phyloP scores from a whole-genome alignment of 371 early-diverging fungal species.

The Rhizopus sp. region DNA sequence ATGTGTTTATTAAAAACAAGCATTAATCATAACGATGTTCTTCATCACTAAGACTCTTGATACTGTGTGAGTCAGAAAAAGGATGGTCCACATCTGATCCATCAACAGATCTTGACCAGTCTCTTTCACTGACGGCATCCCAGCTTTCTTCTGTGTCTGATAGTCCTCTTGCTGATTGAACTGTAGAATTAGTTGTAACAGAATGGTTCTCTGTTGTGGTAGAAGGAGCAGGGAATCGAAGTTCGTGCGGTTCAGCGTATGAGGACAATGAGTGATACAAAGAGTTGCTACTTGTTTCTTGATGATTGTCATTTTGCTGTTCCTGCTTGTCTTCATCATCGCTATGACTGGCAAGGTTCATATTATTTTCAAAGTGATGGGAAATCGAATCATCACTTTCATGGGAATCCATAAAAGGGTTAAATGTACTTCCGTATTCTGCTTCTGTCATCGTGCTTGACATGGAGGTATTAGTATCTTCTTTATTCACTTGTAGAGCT shows the following conservation, averaged over 20 bases:
- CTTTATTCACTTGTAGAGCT: conserved; percentile 19
- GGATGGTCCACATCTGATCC: not conserved
- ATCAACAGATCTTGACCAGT: not conserved
- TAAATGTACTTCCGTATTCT: not conserved
- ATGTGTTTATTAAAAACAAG: no score
- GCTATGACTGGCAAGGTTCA: not conserved
- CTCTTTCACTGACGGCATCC: conserved; percentile 23
- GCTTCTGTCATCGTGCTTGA: not conserved
- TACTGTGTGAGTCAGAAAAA: not conserved
- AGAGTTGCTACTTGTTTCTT: not conserved
- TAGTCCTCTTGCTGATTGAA: not conserved
- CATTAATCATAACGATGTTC: no score
- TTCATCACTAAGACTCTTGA: no score
- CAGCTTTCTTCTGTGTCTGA: conserved; percentile 40
- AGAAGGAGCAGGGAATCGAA: conserved; percentile 12
- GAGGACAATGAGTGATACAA: conserved; percentile 1
- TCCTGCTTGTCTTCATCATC: conserved; percentile 3
- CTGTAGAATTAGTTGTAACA: not conserved
- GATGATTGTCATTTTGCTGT: conserved; percentile 1
- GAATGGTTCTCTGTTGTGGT: not conserved
- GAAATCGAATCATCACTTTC: not conserved
- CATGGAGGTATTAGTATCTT: conserved; percentile 1
- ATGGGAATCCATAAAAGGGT: conserved; percentile 9
- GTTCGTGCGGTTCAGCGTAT: conserved; percentile 2
- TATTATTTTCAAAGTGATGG: not conserved